These are phyloP conservation scores for Rhododendron griersonianum DNA, from an alignment of 148 eudicot genomes.

Conservation along the genomic window DNA sequence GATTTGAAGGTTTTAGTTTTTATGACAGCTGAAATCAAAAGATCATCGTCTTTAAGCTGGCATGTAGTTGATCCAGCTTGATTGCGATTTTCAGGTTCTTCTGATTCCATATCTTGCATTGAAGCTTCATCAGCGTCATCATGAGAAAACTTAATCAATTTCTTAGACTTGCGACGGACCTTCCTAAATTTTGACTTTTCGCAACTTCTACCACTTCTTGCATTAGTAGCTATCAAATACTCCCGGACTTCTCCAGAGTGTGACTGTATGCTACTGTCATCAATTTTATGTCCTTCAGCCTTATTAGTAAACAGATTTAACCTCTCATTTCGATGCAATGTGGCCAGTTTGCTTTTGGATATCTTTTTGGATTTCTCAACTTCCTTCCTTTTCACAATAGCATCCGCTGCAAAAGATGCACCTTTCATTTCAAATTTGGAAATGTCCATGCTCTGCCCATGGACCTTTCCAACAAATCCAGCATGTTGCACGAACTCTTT, in stretches of 20 bases:
- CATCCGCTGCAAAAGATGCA: slow-evolving; percentile 3
- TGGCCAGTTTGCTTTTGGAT: slow-evolving; percentile 25
- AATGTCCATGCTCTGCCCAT: neutral
- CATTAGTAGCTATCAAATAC: slow-evolving; percentile 11
- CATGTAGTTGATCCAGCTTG: slow-evolving; percentile 25
- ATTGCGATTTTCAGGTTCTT: slow-evolving; percentile 12
- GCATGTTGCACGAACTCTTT: slow-evolving; percentile 4
- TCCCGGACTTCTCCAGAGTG: slow-evolving; percentile 10
- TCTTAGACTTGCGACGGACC: slow-evolving; percentile 7
- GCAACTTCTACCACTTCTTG: slow-evolving; percentile 15
- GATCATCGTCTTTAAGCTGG: slow-evolving; percentile 63
- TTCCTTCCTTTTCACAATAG: slow-evolving; percentile 22
- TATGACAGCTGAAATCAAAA: slow-evolving; percentile 63
- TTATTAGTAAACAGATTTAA: slow-evolving; percentile 6
- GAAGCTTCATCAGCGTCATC: slow-evolving; percentile 7
- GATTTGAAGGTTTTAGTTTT: slow-evolving; percentile 43
- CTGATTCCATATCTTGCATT: slow-evolving; percentile 21
- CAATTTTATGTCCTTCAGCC: slow-evolving; percentile 4
- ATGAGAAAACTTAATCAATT: neutral
- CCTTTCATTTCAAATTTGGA: slow-evolving; percentile 2
- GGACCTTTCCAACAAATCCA: neutral
- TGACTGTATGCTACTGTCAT: slow-evolving; percentile 11
- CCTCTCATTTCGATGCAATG: slow-evolving; percentile 19
- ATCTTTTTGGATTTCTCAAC: slow-evolving; percentile 29
- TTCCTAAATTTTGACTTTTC: slow-evolving; percentile 10